Base-by-base conservation (phyloP, 345 rosid genomes). In the Pistacia integerrima region DNA sequence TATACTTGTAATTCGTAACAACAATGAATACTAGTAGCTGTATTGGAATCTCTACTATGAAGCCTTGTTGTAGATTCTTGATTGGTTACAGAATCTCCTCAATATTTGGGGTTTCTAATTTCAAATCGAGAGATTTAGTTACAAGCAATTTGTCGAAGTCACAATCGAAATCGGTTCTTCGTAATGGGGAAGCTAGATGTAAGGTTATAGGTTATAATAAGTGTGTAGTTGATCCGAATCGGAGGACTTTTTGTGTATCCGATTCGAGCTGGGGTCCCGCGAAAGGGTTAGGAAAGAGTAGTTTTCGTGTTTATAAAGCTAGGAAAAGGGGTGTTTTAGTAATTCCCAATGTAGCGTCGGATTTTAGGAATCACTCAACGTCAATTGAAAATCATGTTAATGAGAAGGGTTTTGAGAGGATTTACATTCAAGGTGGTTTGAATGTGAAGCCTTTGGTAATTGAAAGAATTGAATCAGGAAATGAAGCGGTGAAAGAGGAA, bases 1-100 rank as follows among this genome's bases (percentile, higher is more conserved):
- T 56, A 18, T 56, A 13, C 36, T 44, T 20, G 30, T 18, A 66
- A 51, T 30, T 20, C 2, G 22, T 35, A 59, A 8, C 35, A 67
- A 74, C 60, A 60, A 91, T 93, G 97, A 95, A 78, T 72, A 78
- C 84, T 70, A 56, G 80, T 46, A 81, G 87, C 67, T 90, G 89
- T 81, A 82, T 94, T 72, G 87, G 89, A 61, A 85, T 91, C 76
- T 86, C 91, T 18, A 81, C 87, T 8, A 83, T 91, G 90, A 95
- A 86, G 84, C 99, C 99, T 73, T 89, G 88, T 78, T 85, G 98
- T 85, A 88, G 87, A 85, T 84, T 89, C 77, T 73, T 90, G 41
- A 81, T 92, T 83, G 80, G 90, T 66, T 87, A 67, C 60, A 87
- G 62, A 83, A 83, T 86, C 52, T 85, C 87, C 63, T 88, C 90